Conservation (phyloP, 768 basidiomycete genomes). For the Rhizopogon vulgaris region DNA sequence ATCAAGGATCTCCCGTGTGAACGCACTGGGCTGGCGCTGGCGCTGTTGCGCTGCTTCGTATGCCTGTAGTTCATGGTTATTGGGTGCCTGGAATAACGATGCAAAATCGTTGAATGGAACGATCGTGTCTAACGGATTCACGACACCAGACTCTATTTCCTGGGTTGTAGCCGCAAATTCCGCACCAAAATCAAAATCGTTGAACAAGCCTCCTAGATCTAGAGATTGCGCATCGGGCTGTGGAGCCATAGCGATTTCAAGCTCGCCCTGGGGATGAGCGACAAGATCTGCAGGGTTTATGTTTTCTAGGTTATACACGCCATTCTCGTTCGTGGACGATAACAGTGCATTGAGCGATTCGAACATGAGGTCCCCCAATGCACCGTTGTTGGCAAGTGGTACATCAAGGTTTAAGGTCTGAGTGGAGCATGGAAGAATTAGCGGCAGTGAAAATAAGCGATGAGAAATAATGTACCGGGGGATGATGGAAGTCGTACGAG, state of each 20-base stretch:
- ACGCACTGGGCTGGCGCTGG: constrained; percentile 15
- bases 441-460: not conserved
- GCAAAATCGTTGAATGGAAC: constrained; percentile 8
- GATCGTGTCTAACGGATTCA: constrained; percentile 3
- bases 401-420: constrained; percentile 12
- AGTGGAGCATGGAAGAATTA: not conserved
- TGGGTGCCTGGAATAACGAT: constrained; percentile 15
- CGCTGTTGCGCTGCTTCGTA: constrained; percentile 11
- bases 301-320: constrained; percentile 30
- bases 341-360: constrained; percentile 26
- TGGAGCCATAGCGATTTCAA: constrained; percentile 27
- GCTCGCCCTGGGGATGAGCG: constrained; percentile 29
- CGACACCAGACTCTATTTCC: not conserved
- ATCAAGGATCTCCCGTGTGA: constrained; percentile 27
- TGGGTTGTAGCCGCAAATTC: constrained; percentile 6
- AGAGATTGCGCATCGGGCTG: not conserved
- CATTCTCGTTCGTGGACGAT: constrained; percentile 25
- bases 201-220: constrained; percentile 15
- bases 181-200: constrained; percentile 15
- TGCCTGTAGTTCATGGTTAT: constrained; percentile 7
- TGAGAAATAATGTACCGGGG: constrained; percentile 9
- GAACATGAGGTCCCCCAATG: constrained; percentile 2
- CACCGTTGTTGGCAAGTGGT: constrained; percentile 2
- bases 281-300: constrained; percentile 26
- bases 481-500: constrained; percentile 2